A percentile compares a stretch with the other conserved stretches of the same genome.
phyloP scores from a whole-genome alignment of 2,329 filamentous ascomycete species.

The Fusarium coffeatum region DNA sequence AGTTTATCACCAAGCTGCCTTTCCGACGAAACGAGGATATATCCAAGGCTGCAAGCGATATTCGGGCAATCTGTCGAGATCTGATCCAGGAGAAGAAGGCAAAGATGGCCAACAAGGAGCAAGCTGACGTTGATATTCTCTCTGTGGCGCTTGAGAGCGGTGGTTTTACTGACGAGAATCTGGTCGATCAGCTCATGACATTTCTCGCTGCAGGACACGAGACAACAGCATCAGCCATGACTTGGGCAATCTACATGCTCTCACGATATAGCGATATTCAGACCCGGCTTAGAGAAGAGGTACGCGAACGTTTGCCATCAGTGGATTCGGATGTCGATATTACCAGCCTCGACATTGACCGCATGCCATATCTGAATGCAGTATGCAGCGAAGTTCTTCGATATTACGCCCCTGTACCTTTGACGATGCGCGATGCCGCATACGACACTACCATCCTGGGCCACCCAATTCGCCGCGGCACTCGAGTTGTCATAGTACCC shows the following conservation, averaged over 20 bases:
- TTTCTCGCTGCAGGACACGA: slow-evolving; percentile 87
- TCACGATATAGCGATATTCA: slow-evolving; percentile 74
- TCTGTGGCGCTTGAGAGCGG: slow-evolving; percentile 82
- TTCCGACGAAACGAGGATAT: slow-evolving; percentile 77
- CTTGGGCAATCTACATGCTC: slow-evolving; percentile 81
- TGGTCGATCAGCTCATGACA: slow-evolving; percentile 92
- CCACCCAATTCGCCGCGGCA: slow-evolving; percentile 75
- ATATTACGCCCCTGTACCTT: slow-evolving; percentile 75
- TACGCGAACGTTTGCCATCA: slow-evolving; percentile 70
- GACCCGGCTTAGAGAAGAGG: slow-evolving; percentile 72
- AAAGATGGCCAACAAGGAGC: slow-evolving; percentile 59
- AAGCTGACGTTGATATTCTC: slow-evolving; percentile 76
- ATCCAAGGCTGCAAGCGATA: slow-evolving; percentile 63
- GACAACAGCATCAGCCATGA: slow-evolving; percentile 79
- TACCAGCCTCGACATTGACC: slow-evolving; percentile 69
- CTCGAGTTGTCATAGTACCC: slow-evolving; percentile 72
- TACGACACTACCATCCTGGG: slow-evolving; percentile 74
- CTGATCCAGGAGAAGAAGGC: slow-evolving; percentile 78
- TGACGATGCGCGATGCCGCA: slow-evolving; percentile 74
- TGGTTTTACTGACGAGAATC: slow-evolving; percentile 79
- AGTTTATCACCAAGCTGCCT: slow-evolving; percentile 73
- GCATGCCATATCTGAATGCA: slow-evolving; percentile 82
- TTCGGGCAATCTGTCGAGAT: slow-evolving; percentile 74
- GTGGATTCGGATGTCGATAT: slow-evolving; percentile 52
- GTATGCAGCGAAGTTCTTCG: slow-evolving; percentile 83